Evolutionary conservation across 2,329 filamentous ascomycete species (phyloP), one percentile per base, ranked within the genome.

Genomic region (Epicoccum nigrum): DNA sequence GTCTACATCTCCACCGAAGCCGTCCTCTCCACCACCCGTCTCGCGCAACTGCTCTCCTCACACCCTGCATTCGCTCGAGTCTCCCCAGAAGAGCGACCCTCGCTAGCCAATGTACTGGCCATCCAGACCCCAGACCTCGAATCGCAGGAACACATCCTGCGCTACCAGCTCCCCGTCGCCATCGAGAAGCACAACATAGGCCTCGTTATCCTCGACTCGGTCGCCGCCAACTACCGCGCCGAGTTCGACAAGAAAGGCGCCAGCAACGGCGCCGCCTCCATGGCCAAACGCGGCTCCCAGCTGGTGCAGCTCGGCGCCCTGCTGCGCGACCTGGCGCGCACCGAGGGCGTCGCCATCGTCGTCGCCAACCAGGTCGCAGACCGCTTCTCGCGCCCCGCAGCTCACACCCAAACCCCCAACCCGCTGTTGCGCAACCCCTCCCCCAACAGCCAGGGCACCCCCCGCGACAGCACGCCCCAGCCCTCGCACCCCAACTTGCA

Each of bases 351-450:
- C 37, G 92, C 92, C 19, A 81, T 99, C 21, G 92, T 99, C 1
- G 89, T 97, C 3, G 89, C 93, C 4, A 99, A 99, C 69, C 94
- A 99, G 73, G 93, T 99, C 23, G 89, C 90, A 5, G 94, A 99
- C 74, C 87, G 92, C 4, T 96, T 99, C 58, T 76, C 76, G 15
- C 63, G 66, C 25, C 41, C 61, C 2, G 54, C 59, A 1, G 23
- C 2, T 55, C 64, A n/a, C 52, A 4, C 30, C 55, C 7, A 45
- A 60, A 7, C 69, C 68, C 69, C 68, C 4, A 66, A 65, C 31
- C 8, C 59, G 7, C 50, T 59, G 3, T 72, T 69, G 17, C 60
- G 69, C 23, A 67, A 60, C 3, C 47, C 63, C 2, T 72, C 67
- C 0, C 34, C 55, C 28, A 69, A 64, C 45, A 71, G 67, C 41